Conservation (phyloP, 495 filamentous ascomycete species). For the Penicillium paxilli region DNA sequence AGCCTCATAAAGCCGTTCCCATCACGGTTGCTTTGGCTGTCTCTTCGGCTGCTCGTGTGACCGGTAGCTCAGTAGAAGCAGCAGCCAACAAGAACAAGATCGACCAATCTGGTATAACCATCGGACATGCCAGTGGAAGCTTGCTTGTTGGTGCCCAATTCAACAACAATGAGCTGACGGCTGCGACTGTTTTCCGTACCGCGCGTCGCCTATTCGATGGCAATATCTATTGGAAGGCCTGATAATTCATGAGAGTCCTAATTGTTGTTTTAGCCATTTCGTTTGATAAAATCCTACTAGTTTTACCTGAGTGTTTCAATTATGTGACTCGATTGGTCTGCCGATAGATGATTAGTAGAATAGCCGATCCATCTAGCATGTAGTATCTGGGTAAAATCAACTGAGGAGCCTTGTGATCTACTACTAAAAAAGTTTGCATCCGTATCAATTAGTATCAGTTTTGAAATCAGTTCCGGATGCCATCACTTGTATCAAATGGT, state of each 20-base stretch:
- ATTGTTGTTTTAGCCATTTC: neutral
- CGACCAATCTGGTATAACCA: neutral
- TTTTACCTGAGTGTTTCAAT: no score
- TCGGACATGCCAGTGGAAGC: neutral
- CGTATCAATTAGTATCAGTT: no score
- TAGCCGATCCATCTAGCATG: no score
- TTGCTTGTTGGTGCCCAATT: neutral
- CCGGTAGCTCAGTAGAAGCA: neutral
- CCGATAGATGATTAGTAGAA: no score
- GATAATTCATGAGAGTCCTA: neutral
- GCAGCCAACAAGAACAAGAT: neutral
- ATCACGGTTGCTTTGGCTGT: neutral
- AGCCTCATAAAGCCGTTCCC: neutral
- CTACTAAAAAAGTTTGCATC: no score
- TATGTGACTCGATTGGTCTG: no score
- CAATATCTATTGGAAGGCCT: neutral
- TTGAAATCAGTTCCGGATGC: no score
- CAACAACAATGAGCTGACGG: neutral
- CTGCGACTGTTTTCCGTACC: neutral
- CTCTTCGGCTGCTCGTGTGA: neutral
- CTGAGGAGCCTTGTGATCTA: no score
- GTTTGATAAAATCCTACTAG: no score
- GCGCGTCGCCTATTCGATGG: constrained; percentile 9
- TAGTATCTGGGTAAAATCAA: no score
- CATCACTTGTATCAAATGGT: no score